These are phyloP conservation scores for Cryptosporidium parvum DNA, from an alignment of 169 alveolate genomes.

Conservation along the genomic window DNA sequence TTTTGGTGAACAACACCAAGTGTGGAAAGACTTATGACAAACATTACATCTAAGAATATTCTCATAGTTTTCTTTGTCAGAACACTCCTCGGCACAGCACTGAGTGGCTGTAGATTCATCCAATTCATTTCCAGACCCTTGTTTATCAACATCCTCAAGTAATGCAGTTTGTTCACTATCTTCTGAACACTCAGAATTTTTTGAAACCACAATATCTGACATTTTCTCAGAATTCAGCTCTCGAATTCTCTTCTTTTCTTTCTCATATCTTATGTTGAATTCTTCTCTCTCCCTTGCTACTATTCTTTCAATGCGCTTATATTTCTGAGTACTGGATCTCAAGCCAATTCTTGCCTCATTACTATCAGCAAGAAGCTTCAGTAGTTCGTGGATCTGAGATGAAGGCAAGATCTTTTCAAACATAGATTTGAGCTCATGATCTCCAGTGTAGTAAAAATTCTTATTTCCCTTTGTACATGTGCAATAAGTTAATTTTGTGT, in stretches of 20 bases:
- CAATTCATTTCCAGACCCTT: not conserved
- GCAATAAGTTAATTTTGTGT: constrained; percentile 49
- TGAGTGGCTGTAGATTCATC: not conserved
- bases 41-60: constrained; percentile 29
- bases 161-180: not conserved
- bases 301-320: constrained; percentile 18
- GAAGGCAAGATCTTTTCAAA: constrained; percentile 36
- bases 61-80: not conserved
- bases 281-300: constrained; percentile 49
- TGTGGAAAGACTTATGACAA: constrained; percentile 41
- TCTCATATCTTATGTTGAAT: constrained; percentile 3
- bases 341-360: not conserved
- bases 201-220: not conserved
- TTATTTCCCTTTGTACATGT: constrained; percentile 41
- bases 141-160: not conserved
- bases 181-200: constrained; percentile 1
- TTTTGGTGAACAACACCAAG: constrained; percentile 44
- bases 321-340: not conserved
- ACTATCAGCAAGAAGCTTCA: constrained; percentile 54
- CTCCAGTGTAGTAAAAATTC: constrained; percentile 7
- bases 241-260: constrained; percentile 9
- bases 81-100: constrained; percentile 10
- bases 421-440: constrained; percentile 35
- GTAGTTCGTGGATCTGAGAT: constrained; percentile 15
- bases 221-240: not conserved